Base-by-base conservation (phyloP, 352 stramenopile species). In the Pythium phragmiticola region DNA sequence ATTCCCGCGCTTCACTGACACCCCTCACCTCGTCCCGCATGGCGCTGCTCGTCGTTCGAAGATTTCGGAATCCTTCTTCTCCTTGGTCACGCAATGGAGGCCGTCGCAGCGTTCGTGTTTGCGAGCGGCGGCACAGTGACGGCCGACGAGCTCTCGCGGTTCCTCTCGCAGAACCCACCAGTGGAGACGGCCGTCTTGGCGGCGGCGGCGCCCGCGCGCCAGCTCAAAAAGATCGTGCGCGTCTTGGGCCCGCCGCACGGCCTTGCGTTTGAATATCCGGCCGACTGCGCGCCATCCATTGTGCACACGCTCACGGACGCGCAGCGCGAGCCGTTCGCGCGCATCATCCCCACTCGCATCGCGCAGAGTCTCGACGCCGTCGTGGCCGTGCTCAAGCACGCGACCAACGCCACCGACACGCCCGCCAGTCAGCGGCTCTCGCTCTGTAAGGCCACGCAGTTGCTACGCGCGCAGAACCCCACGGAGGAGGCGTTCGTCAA, bases 211-310 rank as follows among this genome's bases (percentile, higher is more conserved):
- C 60, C 60, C 13, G 7, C 57, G 52, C 51, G 45, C 6, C 52
- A 62, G 53, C 52, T 67, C 41, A 67, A 67, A 43, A 56, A 52
- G 42, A 62, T 67, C 45, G 0, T 67, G 2, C 30, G 21, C 30
- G 34, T 43, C 52, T 28, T 14, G 11, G 60, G 60, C 23, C 4
- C 34, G 5, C 16, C 45, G 1, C 45, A 67, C 36, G 60, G 60
- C 7, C 60, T 67, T 52, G 23, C 42, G 51, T 67, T 52, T 52
- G 17, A 33, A 16, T 45, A 57, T 41, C 14, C 3, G 17, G 8
- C 19, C 23, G 50, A 57, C n/a, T 3, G 2, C 34, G n/a, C 12
- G 21, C 54, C 39, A 23, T 12, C 17, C 48, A 28, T 67, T 13
- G 21, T 41, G 30, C 60, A 67, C 45, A 50, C 4, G 2, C 60